Percentiles rank a stretch among this genome's conserved stretches.
phyloP scores from a whole-genome alignment of 139 green algal species.

The Mychonastes homosphaera region DNA sequence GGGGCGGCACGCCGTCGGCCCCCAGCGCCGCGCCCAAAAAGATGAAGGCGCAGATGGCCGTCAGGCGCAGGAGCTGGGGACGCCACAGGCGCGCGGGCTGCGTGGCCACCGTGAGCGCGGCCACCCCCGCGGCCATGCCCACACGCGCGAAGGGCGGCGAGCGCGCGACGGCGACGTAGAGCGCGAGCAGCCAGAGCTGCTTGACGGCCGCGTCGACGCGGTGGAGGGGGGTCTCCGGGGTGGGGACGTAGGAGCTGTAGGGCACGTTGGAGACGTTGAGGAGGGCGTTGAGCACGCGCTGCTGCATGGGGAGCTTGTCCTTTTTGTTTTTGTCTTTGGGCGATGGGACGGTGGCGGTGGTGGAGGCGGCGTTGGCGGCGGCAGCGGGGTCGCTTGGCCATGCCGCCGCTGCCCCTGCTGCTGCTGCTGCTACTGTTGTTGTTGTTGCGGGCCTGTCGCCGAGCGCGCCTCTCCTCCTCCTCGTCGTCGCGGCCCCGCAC shows the following conservation, averaged over 20 bases:
- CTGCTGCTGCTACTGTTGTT: too few species aligned
- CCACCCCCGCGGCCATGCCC: conserved; percentile 27
- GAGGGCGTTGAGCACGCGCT: conserved; percentile 46
- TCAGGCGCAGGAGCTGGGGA: conserved; percentile 52
- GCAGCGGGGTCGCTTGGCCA: too few species aligned
- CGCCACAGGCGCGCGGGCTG: conserved; percentile 44
- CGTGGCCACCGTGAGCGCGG: conserved; percentile 25
- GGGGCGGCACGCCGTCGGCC: conserved; percentile 51
- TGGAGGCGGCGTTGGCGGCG: too few species aligned
- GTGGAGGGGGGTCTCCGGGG: conserved; percentile 45
- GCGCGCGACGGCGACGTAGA: conserved; percentile 55
- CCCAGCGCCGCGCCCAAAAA: conserved; percentile 41
- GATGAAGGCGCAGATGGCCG: conserved; percentile 42
- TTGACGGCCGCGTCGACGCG: conserved; percentile 48
- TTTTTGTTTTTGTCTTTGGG: too few species aligned
- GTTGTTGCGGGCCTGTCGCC: too few species aligned
- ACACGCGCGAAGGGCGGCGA: conserved; percentile 26
- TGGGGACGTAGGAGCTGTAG: conserved; percentile 59
- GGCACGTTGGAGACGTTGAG: conserved; percentile 48
- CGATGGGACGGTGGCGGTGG: too few species aligned
- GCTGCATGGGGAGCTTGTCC: conserved; percentile 40
- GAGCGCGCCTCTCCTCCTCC: too few species aligned
- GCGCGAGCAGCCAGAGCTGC: conserved; percentile 58
- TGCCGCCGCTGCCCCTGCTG: too few species aligned
- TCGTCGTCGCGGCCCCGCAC: too few species aligned